Evolutionary conservation across 176 grass and related monocot species (phyloP), one percentile per base, ranked within the genome.

Genomic region (Oryza longistaminata): DNA sequence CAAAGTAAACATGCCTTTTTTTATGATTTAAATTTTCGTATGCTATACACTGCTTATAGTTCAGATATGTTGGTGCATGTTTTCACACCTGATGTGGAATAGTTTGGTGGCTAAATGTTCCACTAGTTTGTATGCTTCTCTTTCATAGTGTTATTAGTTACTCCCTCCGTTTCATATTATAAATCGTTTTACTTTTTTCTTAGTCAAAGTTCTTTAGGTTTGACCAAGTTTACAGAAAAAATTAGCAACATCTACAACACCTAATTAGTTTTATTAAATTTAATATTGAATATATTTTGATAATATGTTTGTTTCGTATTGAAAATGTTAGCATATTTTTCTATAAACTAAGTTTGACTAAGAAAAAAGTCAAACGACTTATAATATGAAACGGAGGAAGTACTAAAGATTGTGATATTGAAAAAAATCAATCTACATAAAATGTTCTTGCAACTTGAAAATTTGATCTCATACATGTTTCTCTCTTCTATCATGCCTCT

Each of bases 341-440:
- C 29, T 31, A 31, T 31, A 31, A 31, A 31, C 29, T 31, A 31
- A 31, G 29, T 31, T 31, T 31, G 29, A 31, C 29, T 31, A 31
- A 31, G 2, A 31, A 31, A 31, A 31, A 31, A 31, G 29, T 31
- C 29, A 31, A 31, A 31, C 29, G 29, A 31, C 29, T 31, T 31
- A 31, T 31, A 31, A 31, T 31, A 31, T 31, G 29, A 31, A 31
- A 31, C 29, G 29, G 2, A 31, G 29, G 29, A 31, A 31, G 29
- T 31, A 31, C 34, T 43, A 9, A 14, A 40, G 39, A 71, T n/a
- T 16, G 52, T 71, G 6, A 24, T 69, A 29, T 55, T 49, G 73
- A 80, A 46, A 84, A 48, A 68, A 48, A 48, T 14, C 45, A 80
- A 45, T 79, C 45, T 60, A 53, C 27, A 8, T 68, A 39, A 88